Base-by-base conservation (phyloP, 2,329 filamentous ascomycete species). In the Cercospora zeae-maydis region DNA sequence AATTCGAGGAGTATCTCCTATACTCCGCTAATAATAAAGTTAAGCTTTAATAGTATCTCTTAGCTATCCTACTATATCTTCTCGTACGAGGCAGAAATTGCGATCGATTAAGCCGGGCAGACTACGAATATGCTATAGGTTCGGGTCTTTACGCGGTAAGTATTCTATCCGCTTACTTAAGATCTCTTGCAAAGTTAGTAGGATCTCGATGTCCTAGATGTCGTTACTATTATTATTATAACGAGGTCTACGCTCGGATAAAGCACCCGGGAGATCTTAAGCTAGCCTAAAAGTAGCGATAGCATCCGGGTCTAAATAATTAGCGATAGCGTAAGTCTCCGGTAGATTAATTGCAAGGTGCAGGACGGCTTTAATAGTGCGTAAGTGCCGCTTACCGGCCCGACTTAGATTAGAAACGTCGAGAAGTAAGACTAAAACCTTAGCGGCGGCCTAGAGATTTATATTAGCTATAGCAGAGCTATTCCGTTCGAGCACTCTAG, bases 141-240 rank as follows among this genome's bases (percentile, higher is more conserved):
- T 69, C 2, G 78, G 69, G 67, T 82, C 77, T 7, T 63, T 68
- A 2, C 64, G 36, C 59, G 61, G 65, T 7, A 65, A 19, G 31
- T 63, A 67, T 21, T 67, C 63, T 10, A 8, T 13, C 16, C 55
- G 31, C 1, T 83, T 0, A 45, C 39, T 45, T 3, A 45, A 33
- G 69, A 67, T 64, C 39, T 92, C 89, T 55, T 88, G 84, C 0
- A 81, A 73, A 0, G 88, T 92, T 0, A 89, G 90, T 52, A 85
- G 81, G 13, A 92, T 86, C 1, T 82, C 76, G 34, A 91, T 85
- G 0, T 85, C 63, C 0, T 84, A 80, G 67, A 87, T 87, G 66
- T 90, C 81, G 1, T 70, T 77, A 70, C 83, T 83, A 68, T 92
- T 89, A 59, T 93, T 93, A 73, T 92, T 87, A 66, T 93, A 89